These are phyloP conservation scores for Colletotrichum sp. DNA, from an alignment of 2,329 filamentous ascomycete genomes.

Conservation along the genomic window DNA sequence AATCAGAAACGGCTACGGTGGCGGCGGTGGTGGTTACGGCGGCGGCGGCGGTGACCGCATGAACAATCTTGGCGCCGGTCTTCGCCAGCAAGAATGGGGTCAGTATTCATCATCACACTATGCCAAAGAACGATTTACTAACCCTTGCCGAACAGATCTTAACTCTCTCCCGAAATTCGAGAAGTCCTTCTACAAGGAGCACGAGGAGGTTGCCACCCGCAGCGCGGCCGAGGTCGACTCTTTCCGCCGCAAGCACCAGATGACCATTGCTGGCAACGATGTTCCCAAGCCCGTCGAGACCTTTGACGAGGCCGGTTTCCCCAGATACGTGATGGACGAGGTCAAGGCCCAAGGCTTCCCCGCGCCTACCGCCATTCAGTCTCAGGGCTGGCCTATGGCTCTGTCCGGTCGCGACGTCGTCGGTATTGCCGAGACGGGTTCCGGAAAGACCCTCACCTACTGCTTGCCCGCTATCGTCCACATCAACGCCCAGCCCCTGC, in stretches of 20 bases:
- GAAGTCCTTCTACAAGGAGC: slow-evolving; percentile 99
- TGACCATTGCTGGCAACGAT: slow-evolving; percentile 79
- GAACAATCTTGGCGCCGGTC: slow-evolving; percentile 84
- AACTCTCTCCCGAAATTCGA: slow-evolving; percentile 90
- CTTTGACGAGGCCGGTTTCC: slow-evolving; percentile 98
- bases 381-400: slow-evolving; percentile 99
- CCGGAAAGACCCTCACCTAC: slow-evolving; percentile 98
- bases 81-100: slow-evolving; percentile 93
- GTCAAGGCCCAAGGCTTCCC: slow-evolving; percentile 98
- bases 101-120: slow-evolving; percentile 40
- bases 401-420: slow-evolving; percentile 97
- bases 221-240: slow-evolving; percentile 81
- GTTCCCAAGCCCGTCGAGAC: slow-evolving; percentile 95
- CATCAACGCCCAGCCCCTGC: slow-evolving; percentile 98
- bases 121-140: slow-evolving; percentile 24
- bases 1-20: slow-evolving; percentile 48
- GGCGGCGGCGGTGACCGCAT: slow-evolving; percentile 88
- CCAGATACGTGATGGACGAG: slow-evolving; percentile 95
- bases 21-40: slow-evolving; percentile 38
- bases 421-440: slow-evolving; percentile 98
- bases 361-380: slow-evolving; percentile 93
- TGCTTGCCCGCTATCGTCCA: slow-evolving; percentile 98
- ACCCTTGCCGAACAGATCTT: slow-evolving; percentile 62
- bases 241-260: slow-evolving; percentile 86
- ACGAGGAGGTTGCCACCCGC: slow-evolving; percentile 76